Base-by-base conservation (phyloP, 495 filamentous ascomycete species). In the Trichodelitschia bisporula region DNA sequence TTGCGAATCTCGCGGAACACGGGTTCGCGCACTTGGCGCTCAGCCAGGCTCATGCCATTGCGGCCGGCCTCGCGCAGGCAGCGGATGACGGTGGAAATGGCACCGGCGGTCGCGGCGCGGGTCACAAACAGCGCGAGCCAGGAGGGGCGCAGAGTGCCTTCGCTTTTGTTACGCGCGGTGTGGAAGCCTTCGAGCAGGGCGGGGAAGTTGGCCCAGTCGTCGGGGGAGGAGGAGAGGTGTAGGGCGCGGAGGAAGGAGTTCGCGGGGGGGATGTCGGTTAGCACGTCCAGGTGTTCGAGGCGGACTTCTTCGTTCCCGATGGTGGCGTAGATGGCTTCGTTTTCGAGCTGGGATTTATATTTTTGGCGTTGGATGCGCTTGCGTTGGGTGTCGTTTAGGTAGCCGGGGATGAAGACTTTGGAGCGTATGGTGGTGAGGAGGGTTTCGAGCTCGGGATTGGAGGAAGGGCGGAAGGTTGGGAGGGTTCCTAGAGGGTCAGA, bases 281-380 rank as follows among this genome's bases (percentile, higher is more conserved):
- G 8, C 9, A 16, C 9, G 14, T 29, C 15, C 9, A 16, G 6
- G 27, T 29, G 15, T 29, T 15, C 8, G 9, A 29, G 16, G 6
- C 6, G 27, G 8, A 29, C 27, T 25, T 29, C 27, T 6, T 29
- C 27, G 27, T 29, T 15, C 9, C 9, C 27, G 16, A 29, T 9
- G 9, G 9, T 15, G 16, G 15, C 15, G 8, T 8, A 8, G 6
- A 29, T 9, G 6, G 6, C 9, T 9, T 29, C 27, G 14, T 16
- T 29, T 16, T 29, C 27, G 14, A 29, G 27, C 8, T 9, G 9
- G 14, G 27, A 9, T 15, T 29, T 29, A 6, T 15, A 9, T 16
- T 16, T 9, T 9, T 9, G 27, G 8, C 8, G 15, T 9, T 10
- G 16, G 27, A 29, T 9, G 27, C 6, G 15, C 6, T 29, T 15